Conservation (phyloP, 1,284 basidiomycete genomes). For the Coniferiporia sulphurascens region DNA sequence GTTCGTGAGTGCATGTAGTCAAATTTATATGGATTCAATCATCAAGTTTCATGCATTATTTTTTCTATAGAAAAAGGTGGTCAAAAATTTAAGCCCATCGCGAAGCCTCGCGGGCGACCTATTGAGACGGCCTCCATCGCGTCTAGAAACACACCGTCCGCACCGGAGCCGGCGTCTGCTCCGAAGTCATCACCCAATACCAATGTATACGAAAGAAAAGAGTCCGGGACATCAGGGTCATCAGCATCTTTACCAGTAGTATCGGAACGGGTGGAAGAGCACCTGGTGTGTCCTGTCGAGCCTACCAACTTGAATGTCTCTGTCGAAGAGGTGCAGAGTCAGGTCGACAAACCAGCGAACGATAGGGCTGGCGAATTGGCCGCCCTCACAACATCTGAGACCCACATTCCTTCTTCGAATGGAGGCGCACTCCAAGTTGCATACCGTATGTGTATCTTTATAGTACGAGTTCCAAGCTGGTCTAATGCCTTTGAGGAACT, state of each 20-base stretch:
- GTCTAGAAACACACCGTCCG: constrained; percentile 6
- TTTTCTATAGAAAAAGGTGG: constrained; percentile 58
- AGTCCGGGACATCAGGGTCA: not conserved
- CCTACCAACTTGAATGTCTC: not conserved
- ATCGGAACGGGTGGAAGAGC: not conserved
- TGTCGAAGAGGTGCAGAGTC: not conserved
- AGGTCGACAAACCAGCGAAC: not conserved
- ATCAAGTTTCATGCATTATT: constrained; percentile 12
- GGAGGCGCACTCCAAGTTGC: not conserved
- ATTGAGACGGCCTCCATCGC: constrained; percentile 1
- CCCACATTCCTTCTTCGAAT: not conserved
- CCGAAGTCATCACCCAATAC: not conserved
- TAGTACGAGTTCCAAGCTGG: not conserved
- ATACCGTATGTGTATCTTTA: not conserved
- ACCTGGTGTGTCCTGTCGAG: not conserved
- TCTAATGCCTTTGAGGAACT: not conserved
- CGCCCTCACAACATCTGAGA: too few species aligned
- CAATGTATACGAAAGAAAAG: not conserved
- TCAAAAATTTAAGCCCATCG: constrained; percentile 57
- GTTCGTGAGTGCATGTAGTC: constrained; percentile 55
- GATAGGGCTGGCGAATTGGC: too few species aligned
- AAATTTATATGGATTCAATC: not conserved
- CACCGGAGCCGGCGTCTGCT: not conserved
- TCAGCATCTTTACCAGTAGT: not conserved
- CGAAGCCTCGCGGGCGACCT: constrained; percentile 46